Evolutionary conservation across 768 basidiomycete genomes (phyloP), one percentile per base, ranked within the genome.

Genomic region (Omphalotus guepiniiformis): DNA sequence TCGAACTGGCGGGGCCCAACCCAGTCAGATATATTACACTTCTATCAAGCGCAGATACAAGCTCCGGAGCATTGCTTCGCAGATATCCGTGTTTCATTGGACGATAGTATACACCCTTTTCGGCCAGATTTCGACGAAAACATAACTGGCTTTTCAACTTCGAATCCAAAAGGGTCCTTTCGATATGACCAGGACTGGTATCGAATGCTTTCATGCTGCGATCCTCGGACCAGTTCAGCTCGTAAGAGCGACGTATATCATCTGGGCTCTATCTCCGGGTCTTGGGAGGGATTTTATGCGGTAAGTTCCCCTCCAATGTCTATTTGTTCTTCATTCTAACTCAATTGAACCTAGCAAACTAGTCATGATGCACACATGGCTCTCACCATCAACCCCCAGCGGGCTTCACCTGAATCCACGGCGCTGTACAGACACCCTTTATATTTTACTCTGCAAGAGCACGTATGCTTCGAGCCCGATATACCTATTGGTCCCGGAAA

Each of bases 131-230:
- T 18, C 6, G 11, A 11, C 12, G 34, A 44, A 29, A 15, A 8
- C 28, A 7, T n/a, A n/a, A n/a, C n/a, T n/a, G n/a, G n/a, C n/a
- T n/a, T n/a, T n/a, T n/a, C n/a, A n/a, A n/a, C n/a, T 26, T 27
- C 22, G 7, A 16, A 19, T 7, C 7, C 28, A 26, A 15, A 12
- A 23, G 54, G 51, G 23, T 70, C 72, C 30, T 48, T 51, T 29
- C 53, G 50, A 18, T 67, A 72, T 49, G 79, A 80, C 53, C 57
- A 57, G 37, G 75, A 76, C 45, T 80, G 77, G 78, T 67, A 62
- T 52, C 70, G 77, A 28, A 53, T 74, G 19, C 72, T 71, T 3
- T 59, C 63, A 6, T 78, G 75, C 42, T 58, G 69, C 48, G 63
- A 74, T 42, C 61, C 67, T 3, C 68, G 63, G 58, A 53, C 58